Evolutionary conservation across 2,329 filamentous ascomycete species (phyloP).

Genomic region (Aaosphaeria pasadenensis): DNA sequence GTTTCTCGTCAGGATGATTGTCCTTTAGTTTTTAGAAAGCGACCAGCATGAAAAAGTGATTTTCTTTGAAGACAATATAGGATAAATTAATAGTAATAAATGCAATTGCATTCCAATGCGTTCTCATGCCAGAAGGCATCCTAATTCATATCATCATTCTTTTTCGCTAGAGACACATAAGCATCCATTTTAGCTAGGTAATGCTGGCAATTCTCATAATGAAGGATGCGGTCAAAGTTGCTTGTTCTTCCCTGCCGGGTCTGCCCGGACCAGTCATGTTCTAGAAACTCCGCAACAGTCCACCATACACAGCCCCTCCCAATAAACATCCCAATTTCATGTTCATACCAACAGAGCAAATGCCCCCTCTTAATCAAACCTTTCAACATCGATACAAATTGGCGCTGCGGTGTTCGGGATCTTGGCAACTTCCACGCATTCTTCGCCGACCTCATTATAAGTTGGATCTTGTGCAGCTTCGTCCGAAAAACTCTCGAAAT

Average conservation of each 20-base stretch:
- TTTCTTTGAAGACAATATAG: no score
- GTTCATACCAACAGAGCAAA: conserved; percentile 53
- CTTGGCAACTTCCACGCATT: conserved; percentile 42
- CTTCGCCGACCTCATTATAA: conserved; percentile 30
- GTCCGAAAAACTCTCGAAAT: conserved; percentile 44
- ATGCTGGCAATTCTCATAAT: no score
- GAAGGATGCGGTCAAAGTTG: conserved; percentile 39
- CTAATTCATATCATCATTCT: no score
- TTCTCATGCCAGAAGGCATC: no score
- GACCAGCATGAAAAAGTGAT: no score
- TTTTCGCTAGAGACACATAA: no score
- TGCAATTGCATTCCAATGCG: no score
- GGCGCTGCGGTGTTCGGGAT: conserved; percentile 43
- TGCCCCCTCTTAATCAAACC: conserved; percentile 21
- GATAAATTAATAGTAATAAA: no score
- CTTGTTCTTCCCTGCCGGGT: conserved; percentile 48
- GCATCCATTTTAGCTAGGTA: no score
- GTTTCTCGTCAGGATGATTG: no score
- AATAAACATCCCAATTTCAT: conserved; percentile 46
- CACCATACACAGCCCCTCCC: no score
- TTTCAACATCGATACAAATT: conserved; percentile 48
- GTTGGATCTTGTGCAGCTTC: conserved; percentile 30
- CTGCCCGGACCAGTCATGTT: conserved; percentile 50
- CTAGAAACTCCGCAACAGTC: conserved; percentile 12
- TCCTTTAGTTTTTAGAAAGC: no score